These are phyloP conservation scores for Macrolepiota fuliginosa DNA, from an alignment of 768 basidiomycete genomes.

Conservation along the genomic window DNA sequence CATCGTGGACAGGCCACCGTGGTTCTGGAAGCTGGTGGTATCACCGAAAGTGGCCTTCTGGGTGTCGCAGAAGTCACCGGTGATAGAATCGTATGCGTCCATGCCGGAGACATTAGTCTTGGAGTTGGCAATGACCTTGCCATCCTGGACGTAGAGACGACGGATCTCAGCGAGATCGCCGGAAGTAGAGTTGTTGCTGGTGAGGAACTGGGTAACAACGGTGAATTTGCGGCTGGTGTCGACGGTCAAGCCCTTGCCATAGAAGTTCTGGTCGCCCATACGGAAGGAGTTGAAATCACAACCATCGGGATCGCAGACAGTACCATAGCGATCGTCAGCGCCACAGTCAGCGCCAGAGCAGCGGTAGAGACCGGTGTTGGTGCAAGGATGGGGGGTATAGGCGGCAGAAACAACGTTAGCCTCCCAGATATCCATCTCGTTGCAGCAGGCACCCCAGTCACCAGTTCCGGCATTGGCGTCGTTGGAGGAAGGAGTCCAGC, in stretches of 20 bases:
- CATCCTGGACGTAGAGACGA: conserved; percentile 30
- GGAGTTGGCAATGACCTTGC: conserved; percentile 35
- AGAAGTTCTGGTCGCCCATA: conserved; percentile 37
- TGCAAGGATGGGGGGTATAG: conserved; percentile 39
- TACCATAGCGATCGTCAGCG: conserved; percentile 17
- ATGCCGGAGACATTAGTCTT: conserved; percentile 29
- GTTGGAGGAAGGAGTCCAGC: conserved; percentile 7
- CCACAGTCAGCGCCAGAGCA: conserved; percentile 33
- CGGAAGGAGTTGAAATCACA: conserved; percentile 53
- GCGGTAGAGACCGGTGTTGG: conserved; percentile 26
- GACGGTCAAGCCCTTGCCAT: conserved; percentile 35
- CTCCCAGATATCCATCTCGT: conserved; percentile 47
- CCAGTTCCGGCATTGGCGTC: conserved; percentile 36
- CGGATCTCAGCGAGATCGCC: conserved; percentile 22
- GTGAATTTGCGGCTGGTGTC: conserved; percentile 13
- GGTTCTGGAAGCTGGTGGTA: conserved; percentile 14
- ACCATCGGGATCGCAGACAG: conserved; percentile 41
- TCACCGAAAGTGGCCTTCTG: conserved; percentile 37
- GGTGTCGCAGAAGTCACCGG: conserved; percentile 31
- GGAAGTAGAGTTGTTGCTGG: conserved; percentile 31
- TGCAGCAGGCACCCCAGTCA: conserved; percentile 37
- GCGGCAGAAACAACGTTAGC: conserved; percentile 40
- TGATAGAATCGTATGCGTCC: conserved; percentile 32
- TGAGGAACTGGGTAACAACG: conserved; percentile 41
- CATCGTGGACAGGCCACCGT: conserved; percentile 37